A percentile compares a stretch with the other conserved stretches of the same genome.
Conservation (phyloP, 1,139 yeast species). For the Pichia sp. region DNA sequence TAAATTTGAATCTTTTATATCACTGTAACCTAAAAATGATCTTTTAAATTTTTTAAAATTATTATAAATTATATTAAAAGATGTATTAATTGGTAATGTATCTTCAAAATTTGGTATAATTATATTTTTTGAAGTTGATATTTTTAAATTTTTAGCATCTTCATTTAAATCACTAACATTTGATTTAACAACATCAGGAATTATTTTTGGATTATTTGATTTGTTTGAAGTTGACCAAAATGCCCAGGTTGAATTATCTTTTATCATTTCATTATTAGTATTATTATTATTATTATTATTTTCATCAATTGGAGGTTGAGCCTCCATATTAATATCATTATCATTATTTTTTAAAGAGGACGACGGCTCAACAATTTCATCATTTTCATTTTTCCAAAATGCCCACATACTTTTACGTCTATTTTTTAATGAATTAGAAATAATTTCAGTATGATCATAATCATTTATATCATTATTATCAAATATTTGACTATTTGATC, state of each 20-base stretch:
- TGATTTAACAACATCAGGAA: slow-evolving; percentile 25
- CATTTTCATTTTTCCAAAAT: slow-evolving; percentile 19
- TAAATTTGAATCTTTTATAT: slow-evolving; percentile 22
- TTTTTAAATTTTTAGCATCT: neutral
- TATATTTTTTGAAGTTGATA: slow-evolving; percentile 15
- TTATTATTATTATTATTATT: slow-evolving; percentile 4
- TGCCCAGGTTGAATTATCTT: slow-evolving; percentile 21
- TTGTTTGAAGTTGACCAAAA: slow-evolving; percentile 20
- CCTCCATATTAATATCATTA: neutral
- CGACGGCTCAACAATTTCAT: neutral
- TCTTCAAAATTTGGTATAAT: slow-evolving; percentile 32
- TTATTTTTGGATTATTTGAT: neutral
- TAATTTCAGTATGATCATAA: neutral
- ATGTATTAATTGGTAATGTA: slow-evolving; percentile 28
- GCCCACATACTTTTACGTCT: slow-evolving; percentile 24
- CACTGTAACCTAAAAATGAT: slow-evolving; percentile 15
- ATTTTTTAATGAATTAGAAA: neutral
- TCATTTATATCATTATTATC: neutral
- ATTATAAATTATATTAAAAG: slow-evolving; percentile 12
- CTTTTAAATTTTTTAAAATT: slow-evolving; percentile 17
- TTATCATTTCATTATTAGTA: neutral
- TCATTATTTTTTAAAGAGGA: too few relatives aligned
- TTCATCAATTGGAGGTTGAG: neutral
- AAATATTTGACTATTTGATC: slow-evolving; percentile 6
- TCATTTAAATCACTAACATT: slow-evolving; percentile 19